These are phyloP conservation scores for Ploettnerulaceae sp. DNA, from an alignment of 2,329 filamentous ascomycete genomes.

Conservation along the genomic window DNA sequence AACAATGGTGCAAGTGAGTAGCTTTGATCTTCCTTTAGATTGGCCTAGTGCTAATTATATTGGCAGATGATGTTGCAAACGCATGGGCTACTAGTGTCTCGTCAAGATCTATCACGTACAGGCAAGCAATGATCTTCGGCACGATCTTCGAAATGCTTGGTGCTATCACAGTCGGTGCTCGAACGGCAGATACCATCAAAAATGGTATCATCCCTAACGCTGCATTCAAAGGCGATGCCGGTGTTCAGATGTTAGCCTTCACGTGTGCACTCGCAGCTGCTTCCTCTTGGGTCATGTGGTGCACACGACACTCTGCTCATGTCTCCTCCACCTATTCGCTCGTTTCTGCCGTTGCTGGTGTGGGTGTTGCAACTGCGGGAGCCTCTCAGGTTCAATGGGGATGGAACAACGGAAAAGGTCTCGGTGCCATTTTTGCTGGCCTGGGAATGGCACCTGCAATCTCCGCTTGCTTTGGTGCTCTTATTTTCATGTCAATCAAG, in stretches of 20 bases:
- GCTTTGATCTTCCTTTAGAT: neutral
- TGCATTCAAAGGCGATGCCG: slow-evolving; percentile 56
- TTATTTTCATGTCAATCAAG: slow-evolving; percentile 72
- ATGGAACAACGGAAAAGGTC: slow-evolving; percentile 63
- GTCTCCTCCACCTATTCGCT: slow-evolving; percentile 70
- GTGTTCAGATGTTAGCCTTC: slow-evolving; percentile 65
- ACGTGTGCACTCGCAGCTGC: slow-evolving; percentile 60
- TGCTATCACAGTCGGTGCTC: slow-evolving; percentile 61
- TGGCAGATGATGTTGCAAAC: slow-evolving; percentile 74
- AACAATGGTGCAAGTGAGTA: slow-evolving; percentile 46
- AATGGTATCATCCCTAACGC: slow-evolving; percentile 63
- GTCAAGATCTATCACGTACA: slow-evolving; percentile 68
- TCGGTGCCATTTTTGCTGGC: slow-evolving; percentile 68
- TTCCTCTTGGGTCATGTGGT: slow-evolving; percentile 75
- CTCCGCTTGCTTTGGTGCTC: slow-evolving; percentile 58
- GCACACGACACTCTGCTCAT: slow-evolving; percentile 66
- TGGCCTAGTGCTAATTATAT: slow-evolving; percentile 1
- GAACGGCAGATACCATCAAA: slow-evolving; percentile 74
- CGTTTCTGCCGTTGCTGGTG: slow-evolving; percentile 63
- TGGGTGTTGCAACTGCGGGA: slow-evolving; percentile 63
- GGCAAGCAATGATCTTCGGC: slow-evolving; percentile 62
- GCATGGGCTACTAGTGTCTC: slow-evolving; percentile 78
- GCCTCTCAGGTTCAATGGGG: slow-evolving; percentile 61
- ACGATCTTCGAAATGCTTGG: slow-evolving; percentile 65
- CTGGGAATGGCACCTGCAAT: slow-evolving; percentile 67